phyloP scores from a whole-genome alignment of 2,329 filamentous ascomycete species.

The Annulohypoxylon truncatum region DNA sequence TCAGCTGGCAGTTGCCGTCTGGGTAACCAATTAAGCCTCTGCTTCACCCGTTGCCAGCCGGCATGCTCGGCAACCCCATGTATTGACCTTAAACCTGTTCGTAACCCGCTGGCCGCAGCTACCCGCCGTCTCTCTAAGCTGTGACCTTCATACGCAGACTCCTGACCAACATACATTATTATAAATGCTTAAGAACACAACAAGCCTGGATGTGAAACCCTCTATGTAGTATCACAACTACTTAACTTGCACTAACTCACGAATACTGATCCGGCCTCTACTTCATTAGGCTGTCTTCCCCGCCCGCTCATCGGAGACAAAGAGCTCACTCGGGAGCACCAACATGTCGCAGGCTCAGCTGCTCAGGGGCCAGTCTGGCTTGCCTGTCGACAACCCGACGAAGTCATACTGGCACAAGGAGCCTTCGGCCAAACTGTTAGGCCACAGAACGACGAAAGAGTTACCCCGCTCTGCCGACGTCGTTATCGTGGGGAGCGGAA shows the following conservation, averaged over 20 bases:
- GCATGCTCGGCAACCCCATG: background rate
- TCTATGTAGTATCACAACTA: background rate
- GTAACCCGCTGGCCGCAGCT: background rate
- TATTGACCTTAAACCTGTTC: background rate
- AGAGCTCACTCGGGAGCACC: background rate
- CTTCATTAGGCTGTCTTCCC: background rate
- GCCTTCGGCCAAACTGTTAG: constrained; percentile 71
- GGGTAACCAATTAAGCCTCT: background rate
- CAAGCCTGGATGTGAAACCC: constrained; percentile 6
- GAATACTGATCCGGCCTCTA: background rate
- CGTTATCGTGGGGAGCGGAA: constrained; percentile 79
- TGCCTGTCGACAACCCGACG: constrained; percentile 71
- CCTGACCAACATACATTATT: constrained; percentile 1
- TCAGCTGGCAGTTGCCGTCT: background rate
- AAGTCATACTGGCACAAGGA: constrained; percentile 79
- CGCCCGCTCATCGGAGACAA: background rate
- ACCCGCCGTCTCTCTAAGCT: background rate
- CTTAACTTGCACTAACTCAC: background rate
- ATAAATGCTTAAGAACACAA: background rate
- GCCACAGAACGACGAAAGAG: constrained; percentile 73
- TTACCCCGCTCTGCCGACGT: constrained; percentile 74
- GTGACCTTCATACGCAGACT: background rate
- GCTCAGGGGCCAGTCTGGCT: constrained; percentile 56
- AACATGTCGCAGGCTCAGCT: constrained; percentile 38
- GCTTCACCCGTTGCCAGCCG: background rate